phyloP scores from a whole-genome alignment of 768 basidiomycete species.

The Calocera cornea region DNA sequence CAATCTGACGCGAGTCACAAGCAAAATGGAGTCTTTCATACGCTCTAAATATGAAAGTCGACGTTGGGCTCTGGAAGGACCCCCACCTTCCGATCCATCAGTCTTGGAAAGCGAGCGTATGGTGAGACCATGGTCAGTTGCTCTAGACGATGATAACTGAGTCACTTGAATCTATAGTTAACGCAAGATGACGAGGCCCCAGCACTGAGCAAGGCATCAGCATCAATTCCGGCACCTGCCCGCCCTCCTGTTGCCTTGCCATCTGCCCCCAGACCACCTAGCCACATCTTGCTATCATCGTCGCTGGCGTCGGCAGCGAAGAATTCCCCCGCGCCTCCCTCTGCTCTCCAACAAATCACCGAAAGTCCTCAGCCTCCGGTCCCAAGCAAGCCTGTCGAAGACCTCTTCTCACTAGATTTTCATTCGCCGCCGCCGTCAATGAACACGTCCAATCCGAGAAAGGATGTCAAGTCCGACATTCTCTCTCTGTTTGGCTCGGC shows the following conservation, averaged over 20 bases:
- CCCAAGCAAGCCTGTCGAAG: slow-evolving; percentile 27
- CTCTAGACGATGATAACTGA: neutral
- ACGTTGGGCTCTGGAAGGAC: slow-evolving; percentile 88
- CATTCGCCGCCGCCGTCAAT: slow-evolving; percentile 39
- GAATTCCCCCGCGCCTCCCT: slow-evolving; percentile 2
- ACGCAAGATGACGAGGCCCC: neutral
- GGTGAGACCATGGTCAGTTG: neutral
- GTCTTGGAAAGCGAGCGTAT: slow-evolving; percentile 42
- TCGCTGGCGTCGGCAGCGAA: neutral
- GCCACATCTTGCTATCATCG: slow-evolving; percentile 14
- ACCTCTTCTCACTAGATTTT: slow-evolving; percentile 79
- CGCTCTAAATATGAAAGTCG: slow-evolving; percentile 90
- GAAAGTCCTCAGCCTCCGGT: slow-evolving; percentile 21
- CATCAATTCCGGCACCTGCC: neutral
- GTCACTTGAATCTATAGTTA: neutral
- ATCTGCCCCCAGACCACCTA: slow-evolving; percentile 16
- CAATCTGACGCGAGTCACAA: slow-evolving; percentile 23
- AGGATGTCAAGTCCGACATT: slow-evolving; percentile 75
- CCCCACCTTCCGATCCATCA: slow-evolving; percentile 68
- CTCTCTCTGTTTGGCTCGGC: slow-evolving; percentile 60
- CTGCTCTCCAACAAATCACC: slow-evolving; percentile 19
- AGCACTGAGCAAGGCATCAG: neutral
- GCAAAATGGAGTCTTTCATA: slow-evolving; percentile 96
- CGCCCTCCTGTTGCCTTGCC: neutral
- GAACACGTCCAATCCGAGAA: slow-evolving; percentile 31